A percentile compares a stretch with the other conserved stretches of the same genome.
These are phyloP conservation scores for Leishmania major DNA, from an alignment of 208 protist genomes.

Conservation along the genomic window DNA sequence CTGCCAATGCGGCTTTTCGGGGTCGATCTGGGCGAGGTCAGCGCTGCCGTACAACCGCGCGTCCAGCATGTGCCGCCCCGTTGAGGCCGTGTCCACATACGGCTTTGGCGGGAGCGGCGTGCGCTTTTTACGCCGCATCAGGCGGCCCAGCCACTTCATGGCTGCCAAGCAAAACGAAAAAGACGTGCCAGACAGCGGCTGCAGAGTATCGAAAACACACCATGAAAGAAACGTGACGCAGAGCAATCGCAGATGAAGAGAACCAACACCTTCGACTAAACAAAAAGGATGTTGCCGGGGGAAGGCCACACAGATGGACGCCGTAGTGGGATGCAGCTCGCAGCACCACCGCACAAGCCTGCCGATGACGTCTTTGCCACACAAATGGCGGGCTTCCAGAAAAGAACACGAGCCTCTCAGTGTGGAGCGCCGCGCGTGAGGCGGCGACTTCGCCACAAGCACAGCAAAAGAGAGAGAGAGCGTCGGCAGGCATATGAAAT, in stretches of 20 bases:
- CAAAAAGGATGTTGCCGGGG: neutral
- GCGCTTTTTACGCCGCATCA: conserved; percentile 39
- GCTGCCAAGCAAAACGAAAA: neutral
- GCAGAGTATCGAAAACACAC: neutral
- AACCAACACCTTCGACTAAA: neutral
- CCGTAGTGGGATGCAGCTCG: neutral
- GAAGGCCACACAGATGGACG: neutral
- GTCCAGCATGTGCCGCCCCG: conserved; percentile 74
- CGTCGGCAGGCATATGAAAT: neutral
- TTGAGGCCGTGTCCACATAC: conserved; percentile 78
- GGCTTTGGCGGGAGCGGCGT: conserved; percentile 88
- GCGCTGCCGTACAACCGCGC: conserved; percentile 58
- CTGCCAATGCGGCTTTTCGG: conserved; percentile 90
- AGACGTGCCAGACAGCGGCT: neutral
- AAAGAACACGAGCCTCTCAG: no score
- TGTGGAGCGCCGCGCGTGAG: neutral
- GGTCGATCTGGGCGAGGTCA: conserved; percentile 78
- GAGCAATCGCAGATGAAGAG: neutral
- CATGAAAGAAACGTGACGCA: neutral
- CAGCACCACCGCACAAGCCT: neutral
- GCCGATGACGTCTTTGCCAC: neutral
- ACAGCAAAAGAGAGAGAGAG: neutral
- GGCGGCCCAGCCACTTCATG: conserved; percentile 76
- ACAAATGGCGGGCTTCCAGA: neutral
- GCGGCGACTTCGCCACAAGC: neutral